Evolutionary conservation across 345 rosid genomes (phyloP).

Genomic region (Bruguiera parviflora): DNA sequence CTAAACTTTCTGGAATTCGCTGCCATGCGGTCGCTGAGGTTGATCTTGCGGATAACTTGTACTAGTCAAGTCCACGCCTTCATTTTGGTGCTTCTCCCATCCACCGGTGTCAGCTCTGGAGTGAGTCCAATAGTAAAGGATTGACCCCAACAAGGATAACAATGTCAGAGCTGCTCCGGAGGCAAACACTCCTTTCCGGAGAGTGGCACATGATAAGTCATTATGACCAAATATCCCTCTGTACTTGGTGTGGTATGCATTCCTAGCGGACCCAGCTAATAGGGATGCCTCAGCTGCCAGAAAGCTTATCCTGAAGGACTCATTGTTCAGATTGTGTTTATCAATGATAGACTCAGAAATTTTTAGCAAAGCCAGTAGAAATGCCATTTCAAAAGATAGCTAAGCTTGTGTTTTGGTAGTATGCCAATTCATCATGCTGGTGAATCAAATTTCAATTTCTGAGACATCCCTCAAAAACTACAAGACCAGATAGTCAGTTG

Average conservation of each 20-base stretch:
- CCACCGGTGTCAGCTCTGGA: conserved; percentile 91
- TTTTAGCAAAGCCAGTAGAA: too few species aligned
- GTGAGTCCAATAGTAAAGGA: conserved; percentile 80
- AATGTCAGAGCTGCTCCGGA: conserved; percentile 87
- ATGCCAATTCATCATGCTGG: too few species aligned
- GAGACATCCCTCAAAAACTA: too few species aligned
- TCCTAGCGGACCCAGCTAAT: conserved; percentile 81
- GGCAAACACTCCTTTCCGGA: conserved; percentile 90
- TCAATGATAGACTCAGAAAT: too few species aligned
- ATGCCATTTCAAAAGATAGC: not conserved
- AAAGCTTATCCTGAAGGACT: conserved; percentile 64
- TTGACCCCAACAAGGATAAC: conserved; percentile 56
- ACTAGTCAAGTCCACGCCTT: conserved; percentile 62
- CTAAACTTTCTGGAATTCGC: conserved; percentile 52
- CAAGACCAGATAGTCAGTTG: too few species aligned
- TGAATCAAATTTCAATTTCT: too few species aligned
- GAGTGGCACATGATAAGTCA: conserved; percentile 66
- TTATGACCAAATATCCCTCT: conserved; percentile 44
- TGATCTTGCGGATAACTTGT: conserved; percentile 33
- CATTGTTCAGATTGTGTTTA: conserved; percentile 1
- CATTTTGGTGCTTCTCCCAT: conserved; percentile 85
- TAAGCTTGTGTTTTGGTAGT: too few species aligned
- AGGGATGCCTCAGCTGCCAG: conserved; percentile 94
- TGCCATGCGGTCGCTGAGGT: conserved; percentile 36
- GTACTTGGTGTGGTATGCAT: conserved; percentile 84